phyloP scores from a whole-genome alignment of 495 filamentous ascomycete genomes.

The Rhizodiscina lignyota region DNA sequence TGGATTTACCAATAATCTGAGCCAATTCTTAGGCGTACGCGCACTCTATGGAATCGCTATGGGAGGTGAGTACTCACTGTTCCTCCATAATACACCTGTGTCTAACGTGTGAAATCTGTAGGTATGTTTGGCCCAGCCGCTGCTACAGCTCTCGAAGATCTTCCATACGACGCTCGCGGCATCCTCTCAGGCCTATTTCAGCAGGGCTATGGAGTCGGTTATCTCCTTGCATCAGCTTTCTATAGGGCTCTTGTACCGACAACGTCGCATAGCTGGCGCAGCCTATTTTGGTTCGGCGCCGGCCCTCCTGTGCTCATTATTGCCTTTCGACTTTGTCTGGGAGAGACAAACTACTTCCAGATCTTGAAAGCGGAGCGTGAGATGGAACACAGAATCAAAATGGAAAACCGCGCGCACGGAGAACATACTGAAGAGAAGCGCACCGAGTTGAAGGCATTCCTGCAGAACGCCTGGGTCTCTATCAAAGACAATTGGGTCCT shows the following conservation, averaged over 20 bases:
- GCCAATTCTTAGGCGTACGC: constrained; percentile 13
- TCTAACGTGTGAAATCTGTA: background rate
- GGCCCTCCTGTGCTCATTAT: constrained; percentile 19
- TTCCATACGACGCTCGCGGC: constrained; percentile 18
- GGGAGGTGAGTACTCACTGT: constrained; percentile 6
- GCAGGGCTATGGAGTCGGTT: constrained; percentile 16
- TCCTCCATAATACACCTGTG: background rate
- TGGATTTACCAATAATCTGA: constrained; percentile 11
- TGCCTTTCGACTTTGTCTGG: constrained; percentile 13
- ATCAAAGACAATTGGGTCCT: constrained; percentile 24
- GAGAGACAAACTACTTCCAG: constrained; percentile 19
- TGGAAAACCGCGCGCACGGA: constrained; percentile 1
- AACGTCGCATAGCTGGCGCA: constrained; percentile 19
- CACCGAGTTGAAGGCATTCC: constrained; percentile 14
- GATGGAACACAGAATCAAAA: constrained; percentile 11
- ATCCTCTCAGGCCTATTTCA: constrained; percentile 16
- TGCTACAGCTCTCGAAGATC: constrained; percentile 16
- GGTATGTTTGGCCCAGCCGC: constrained; percentile 14
- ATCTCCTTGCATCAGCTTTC: constrained; percentile 16
- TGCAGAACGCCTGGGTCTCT: constrained; percentile 14
- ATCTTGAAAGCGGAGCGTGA: constrained; percentile 21
- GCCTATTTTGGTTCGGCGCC: constrained; percentile 21
- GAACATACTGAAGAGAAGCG: constrained; percentile 1
- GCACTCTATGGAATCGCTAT: constrained; percentile 17
- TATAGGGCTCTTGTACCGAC: constrained; percentile 17